Base-by-base conservation (phyloP, 306 rosid species). In the Astragalus membranaceus region DNA sequence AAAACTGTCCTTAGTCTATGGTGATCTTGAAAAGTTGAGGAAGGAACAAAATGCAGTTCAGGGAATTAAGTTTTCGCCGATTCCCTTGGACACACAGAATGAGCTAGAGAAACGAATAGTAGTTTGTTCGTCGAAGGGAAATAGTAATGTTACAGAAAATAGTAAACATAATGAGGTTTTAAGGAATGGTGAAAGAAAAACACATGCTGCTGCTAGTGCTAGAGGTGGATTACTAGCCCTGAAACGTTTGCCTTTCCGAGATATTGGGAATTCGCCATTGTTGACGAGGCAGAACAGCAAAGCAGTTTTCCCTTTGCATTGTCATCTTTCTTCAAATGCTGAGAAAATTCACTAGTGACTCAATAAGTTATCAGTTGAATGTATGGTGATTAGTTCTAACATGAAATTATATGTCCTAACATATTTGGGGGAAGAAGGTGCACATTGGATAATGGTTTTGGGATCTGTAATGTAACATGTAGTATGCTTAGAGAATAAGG, bases 91-190 rank as follows among this genome's bases (percentile, higher is more conserved):
- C 30, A 51, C 73, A n/a, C 92, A 85, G 8, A 75, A 75, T 4
- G 97, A 88, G 80, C 79, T 78, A 78, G 95, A 94, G 93, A 94
- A 94, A 74, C 79, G 85, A 36, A 84, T 90, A 12, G 77, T 94
- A 59, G 84, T 94, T 53, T 94, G 95, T 75, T 79, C 70, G 49
- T 65, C 85, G 64, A 90, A 88, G 83, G 90, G 85, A 75, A 90
- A 88, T 6, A 75, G 46, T 5, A 75, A 17, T n/a, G 30, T 68
- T 26, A 29, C 6, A 3, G 89, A 83, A 57, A 79, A 64, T 4
- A 58, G 58, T 62, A 65, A 85, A 80, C 79, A 65, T 4, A 75
- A 74, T 10, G 85, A 85, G 72, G 69, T 35, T 35, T 48, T 35
- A 63, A 76, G 55, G 73, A 81, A 76, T n/a, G 70, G 70, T 11